Evolutionary conservation across 768 basidiomycete genomes (phyloP), one percentile per base, ranked within the genome.

Genomic region (Chlorophyllum brunneum): DNA sequence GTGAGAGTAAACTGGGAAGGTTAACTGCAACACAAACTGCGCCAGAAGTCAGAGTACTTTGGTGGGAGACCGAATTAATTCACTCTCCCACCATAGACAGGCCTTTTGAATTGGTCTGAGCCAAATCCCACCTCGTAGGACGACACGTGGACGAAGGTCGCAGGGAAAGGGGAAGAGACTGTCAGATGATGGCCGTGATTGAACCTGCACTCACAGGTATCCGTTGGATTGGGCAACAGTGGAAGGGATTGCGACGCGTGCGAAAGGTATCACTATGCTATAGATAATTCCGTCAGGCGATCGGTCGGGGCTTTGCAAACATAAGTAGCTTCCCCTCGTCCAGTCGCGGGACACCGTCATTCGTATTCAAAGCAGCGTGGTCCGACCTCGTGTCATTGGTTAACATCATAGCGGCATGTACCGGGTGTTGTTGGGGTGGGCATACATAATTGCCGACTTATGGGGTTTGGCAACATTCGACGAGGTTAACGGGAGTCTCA

Each of bases 121-220:
- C 27, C 49, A 41, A 41, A 13, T 27, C 40, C 16, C n/a, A 29
- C 18, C 27, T 27, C 15, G 27, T 11, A 39, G 18, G 36, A n/a
- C 27, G 20, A 46, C 43, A 53, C 51, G 51, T 53, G 51, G 23
- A 31, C 26, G 27, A 20, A 22, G n/a, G 5, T 36, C 39, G 27
- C 18, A 39, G 20, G 29, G 33, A 43, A 54, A 23, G 44, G 44
- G 24, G 22, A 54, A 39, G 27, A 18, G 26, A 39, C 11, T 31
- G 39, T 60, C 59, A 60, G 54, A 57, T 56, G 59, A 60, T 56
- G 51, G 33, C 45, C 33, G 55, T 50, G 56, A 56, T 39, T 55
- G 48, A 26, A 22, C 16, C 31, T 31, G n/a, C 39, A n/a, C 40
- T 48, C 47, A 43, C 37, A 49, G 53, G 54, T 53, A 48, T 50